Base-by-base conservation (phyloP, 1,284 basidiomycete genomes). In the Athelia psychrophila region DNA sequence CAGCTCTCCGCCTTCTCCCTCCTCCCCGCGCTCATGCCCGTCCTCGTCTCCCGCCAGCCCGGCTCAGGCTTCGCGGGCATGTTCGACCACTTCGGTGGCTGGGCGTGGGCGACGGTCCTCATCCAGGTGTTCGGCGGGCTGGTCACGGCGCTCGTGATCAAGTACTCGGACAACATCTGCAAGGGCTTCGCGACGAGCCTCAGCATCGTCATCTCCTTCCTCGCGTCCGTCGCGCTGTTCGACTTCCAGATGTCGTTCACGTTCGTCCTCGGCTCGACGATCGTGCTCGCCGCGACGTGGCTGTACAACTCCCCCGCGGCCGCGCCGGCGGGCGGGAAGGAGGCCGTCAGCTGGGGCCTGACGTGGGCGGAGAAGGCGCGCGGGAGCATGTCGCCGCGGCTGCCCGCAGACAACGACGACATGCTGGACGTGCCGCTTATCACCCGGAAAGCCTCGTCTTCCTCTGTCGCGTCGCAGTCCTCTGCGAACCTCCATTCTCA, bases 1-100 rank as follows among this genome's bases (percentile, higher is more conserved):
- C 96, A 98, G 67, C 81, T 99, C 15, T 97, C 94, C 22, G 78
- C 94, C 53, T 98, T 98, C 74, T 96, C 93, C 23, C 79, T 99
- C 45, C 74, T 95, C 44, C 96, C 96, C 2, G 95, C 95, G 3
- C 72, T 96, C 42, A 72, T 91, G 5, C 94, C 96, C 13, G 83
- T 97, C 59, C 27, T 30, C 6, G 6, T 6, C 27, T 71, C 78
- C 10, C 72, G 78, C 36, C 63, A 69, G 47, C 60, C 71, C 2
- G 64, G 60, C 51, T 50, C 72, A 51, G 53, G 76, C 54, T 61
- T 78, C 45, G 64, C 75, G 40, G 64, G 71, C 5, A 67, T 91
- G 27, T 92, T 91, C 68, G 76, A 71, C 55, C 83, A 92, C 67
- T 96, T 96, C 66, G 92, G 91, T 36, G 75, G 77, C 19, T 95